Percentiles rank a stretch among this genome's conserved stretches.
Evolutionary conservation across 2,329 filamentous ascomycete genomes (phyloP).

Genomic region (Aspergillus fructus): DNA sequence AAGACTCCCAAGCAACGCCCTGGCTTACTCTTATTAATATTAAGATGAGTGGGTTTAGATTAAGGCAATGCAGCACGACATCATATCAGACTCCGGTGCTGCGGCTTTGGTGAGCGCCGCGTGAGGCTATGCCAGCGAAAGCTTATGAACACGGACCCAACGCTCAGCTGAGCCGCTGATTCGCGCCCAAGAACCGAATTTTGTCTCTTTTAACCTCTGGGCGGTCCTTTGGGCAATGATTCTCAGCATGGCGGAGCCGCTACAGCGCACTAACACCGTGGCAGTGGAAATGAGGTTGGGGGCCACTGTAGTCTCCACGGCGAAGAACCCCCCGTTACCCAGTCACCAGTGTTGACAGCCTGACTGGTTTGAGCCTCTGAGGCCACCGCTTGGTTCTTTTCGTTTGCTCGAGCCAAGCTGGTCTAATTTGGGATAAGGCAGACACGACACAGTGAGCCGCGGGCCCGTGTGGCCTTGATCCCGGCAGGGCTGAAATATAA

Average conservation of each 20-base stretch:
- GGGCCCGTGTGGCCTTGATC: too few relatives aligned
- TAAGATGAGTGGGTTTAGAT: too few relatives aligned
- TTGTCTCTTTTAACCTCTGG: background rate
- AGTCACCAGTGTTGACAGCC: background rate
- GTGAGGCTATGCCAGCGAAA: background rate
- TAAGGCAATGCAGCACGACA: background rate
- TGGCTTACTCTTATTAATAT: background rate
- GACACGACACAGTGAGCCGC: background rate
- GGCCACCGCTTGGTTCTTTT: background rate
- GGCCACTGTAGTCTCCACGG: background rate
- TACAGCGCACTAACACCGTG: background rate
- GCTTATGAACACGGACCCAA: background rate
- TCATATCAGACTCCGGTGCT: background rate
- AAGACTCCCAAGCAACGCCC: background rate
- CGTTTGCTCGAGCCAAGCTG: background rate
- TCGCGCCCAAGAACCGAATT: background rate
- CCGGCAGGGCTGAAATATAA: background rate
- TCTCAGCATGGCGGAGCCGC: background rate
- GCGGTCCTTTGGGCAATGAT: background rate
- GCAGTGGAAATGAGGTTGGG: constrained; percentile 1
- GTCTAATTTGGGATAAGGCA: background rate
- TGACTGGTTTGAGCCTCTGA: background rate
- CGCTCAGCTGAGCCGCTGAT: background rate
- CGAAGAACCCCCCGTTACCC: background rate
- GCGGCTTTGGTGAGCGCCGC: background rate